These are phyloP conservation scores for Marvania coccoides DNA, from an alignment of 139 green algal genomes.

Conservation along the genomic window DNA sequence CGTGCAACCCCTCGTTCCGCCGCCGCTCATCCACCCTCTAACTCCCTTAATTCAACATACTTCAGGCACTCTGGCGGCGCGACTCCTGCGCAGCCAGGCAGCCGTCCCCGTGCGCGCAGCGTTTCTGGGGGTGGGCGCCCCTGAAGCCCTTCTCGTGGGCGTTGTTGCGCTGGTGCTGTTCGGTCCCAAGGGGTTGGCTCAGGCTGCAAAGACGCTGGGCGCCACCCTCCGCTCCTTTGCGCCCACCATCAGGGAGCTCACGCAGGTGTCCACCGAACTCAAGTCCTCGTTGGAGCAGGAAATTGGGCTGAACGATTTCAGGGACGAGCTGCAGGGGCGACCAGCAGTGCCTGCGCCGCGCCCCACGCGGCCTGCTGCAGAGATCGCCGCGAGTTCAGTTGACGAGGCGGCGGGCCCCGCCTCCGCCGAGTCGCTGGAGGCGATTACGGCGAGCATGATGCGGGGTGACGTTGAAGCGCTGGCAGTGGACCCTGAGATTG, in stretches of 20 bases:
- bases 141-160: conserved; percentile 91
- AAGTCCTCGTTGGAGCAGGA: conserved; percentile 86
- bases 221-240: conserved; percentile 74
- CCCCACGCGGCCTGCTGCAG: too few species aligned
- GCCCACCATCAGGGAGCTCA: conserved; percentile 92
- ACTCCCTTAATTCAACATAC: not conserved
- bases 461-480: not conserved
- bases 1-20: too few species aligned
- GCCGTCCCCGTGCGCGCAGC: too few species aligned
- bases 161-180: conserved; percentile 98
- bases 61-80: not conserved
- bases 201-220: conserved; percentile 87
- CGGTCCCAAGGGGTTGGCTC: conserved; percentile 93
- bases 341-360: conserved; percentile 5
- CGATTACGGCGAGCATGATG: not conserved
- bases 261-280: conserved; percentile 78
- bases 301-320: conserved; percentile 91
- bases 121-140: conserved; percentile 92
- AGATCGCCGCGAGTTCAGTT: not conserved
- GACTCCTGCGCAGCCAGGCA: too few species aligned
- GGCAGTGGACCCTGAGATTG: conserved; percentile 67
- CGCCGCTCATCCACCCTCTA: not conserved
- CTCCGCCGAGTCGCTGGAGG: not conserved
- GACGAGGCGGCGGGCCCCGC: not conserved
- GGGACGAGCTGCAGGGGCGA: conserved; percentile 39